Evolutionary conservation across 1,284 basidiomycete species (phyloP).

Genomic region (Stygiomarasmius scandens): DNA sequence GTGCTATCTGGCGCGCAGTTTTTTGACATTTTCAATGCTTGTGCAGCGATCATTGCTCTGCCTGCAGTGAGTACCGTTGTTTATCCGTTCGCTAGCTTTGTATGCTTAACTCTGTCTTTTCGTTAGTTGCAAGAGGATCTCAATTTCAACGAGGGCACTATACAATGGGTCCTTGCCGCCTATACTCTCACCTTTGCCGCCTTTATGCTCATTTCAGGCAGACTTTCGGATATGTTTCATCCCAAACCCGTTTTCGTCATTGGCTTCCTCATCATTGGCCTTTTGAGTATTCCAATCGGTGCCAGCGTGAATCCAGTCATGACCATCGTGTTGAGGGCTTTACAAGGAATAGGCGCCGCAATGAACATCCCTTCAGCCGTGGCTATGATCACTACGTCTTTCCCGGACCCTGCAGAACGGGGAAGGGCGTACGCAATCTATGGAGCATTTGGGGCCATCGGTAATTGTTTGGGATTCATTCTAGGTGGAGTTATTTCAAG

Average conservation of each 20-base stretch:
- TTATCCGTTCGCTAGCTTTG: background rate
- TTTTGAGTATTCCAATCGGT: slow-evolving; percentile 22
- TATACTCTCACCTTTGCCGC: slow-evolving; percentile 23
- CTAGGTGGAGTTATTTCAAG: slow-evolving; percentile 20
- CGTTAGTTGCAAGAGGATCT: slow-evolving; percentile 14
- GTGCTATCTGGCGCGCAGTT: slow-evolving; percentile 14
- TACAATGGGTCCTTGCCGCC: slow-evolving; percentile 22
- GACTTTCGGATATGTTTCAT: slow-evolving; percentile 21
- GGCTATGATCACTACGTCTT: slow-evolving; percentile 19
- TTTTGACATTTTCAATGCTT: slow-evolving; percentile 20
- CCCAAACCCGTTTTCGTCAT: slow-evolving; percentile 21
- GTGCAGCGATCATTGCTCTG: slow-evolving; percentile 16
- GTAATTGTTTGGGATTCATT: slow-evolving; percentile 19
- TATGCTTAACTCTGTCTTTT: background rate
- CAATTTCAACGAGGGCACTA: slow-evolving; percentile 11
- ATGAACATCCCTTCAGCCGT: slow-evolving; percentile 23
- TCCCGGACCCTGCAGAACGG: slow-evolving; percentile 15
- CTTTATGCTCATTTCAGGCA: slow-evolving; percentile 20
- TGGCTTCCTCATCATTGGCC: slow-evolving; percentile 20
- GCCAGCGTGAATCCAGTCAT: slow-evolving; percentile 22
- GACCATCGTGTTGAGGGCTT: slow-evolving; percentile 21
- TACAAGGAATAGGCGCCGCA: slow-evolving; percentile 24
- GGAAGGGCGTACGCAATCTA: slow-evolving; percentile 21
- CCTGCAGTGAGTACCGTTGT: slow-evolving; percentile 8
- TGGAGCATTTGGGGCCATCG: slow-evolving; percentile 19